Percentiles rank a stretch among this genome's conserved stretches.
Conservation (phyloP, 2,329 filamentous ascomycete genomes). For the Myriosclerotinia scirpicola region DNA sequence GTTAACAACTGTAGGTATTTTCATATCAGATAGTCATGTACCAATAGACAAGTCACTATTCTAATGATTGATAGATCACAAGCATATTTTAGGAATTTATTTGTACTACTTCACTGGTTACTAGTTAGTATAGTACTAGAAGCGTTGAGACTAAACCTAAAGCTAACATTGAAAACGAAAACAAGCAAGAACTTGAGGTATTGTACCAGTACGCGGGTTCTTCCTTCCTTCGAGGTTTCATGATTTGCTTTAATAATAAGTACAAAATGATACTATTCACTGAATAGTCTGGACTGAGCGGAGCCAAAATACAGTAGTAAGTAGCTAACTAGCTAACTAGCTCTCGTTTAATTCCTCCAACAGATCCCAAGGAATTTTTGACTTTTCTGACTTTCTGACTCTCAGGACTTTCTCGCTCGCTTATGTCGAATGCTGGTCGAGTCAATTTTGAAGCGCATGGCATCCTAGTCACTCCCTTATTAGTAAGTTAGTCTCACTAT, state of each 20-base stretch:
- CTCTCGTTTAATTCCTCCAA: conserved; percentile 16
- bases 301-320: neutral
- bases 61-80: neutral
- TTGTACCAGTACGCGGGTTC: neutral
- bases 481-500: conserved; percentile 6
- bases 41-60: neutral
- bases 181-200: neutral
- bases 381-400: conserved; percentile 2
- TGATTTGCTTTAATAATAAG: neutral
- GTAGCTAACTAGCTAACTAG: neutral
- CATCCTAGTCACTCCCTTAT: conserved; percentile 5
- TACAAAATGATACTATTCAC: neutral
- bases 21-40: neutral
- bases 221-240: neutral
- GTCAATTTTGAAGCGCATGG: conserved; percentile 21
- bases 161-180: neutral
- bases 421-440: conserved; percentile 13
- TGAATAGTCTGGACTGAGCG: neutral
- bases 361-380: neutral
- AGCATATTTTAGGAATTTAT: no score
- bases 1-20: neutral
- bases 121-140: neutral
- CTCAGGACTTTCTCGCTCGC: neutral
- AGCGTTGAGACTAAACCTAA: neutral
- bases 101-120: neutral